Evolutionary conservation across 2,329 filamentous ascomycete species (phyloP).

Genomic region (Teratosphaeria epicoccoides): DNA sequence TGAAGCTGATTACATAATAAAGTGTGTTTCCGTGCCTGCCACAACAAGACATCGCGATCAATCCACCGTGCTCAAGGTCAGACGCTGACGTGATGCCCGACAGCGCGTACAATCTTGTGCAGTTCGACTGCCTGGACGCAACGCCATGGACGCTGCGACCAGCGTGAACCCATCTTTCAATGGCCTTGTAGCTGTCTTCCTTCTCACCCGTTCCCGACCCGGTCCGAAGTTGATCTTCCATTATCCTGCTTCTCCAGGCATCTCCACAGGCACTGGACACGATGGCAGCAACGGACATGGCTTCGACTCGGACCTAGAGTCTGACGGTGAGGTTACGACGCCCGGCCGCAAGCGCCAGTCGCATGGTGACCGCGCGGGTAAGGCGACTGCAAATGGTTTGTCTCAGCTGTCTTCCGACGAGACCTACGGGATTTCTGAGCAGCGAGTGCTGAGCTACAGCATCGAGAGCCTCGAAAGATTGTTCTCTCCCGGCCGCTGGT

Average conservation of each 20-base stretch:
- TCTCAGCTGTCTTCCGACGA: background rate
- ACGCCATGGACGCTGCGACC: background rate
- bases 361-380: background rate
- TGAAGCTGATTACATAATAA: too few relatives aligned
- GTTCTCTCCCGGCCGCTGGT: slow-evolving; percentile 53
- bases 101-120: background rate
- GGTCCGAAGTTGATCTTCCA: slow-evolving; percentile 79
- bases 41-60: too few relatives aligned
- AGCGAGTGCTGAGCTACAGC: slow-evolving; percentile 16
- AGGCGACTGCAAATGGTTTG: background rate
- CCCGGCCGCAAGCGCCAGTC: background rate
- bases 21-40: too few relatives aligned
- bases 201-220: slow-evolving; percentile 65
- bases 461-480: slow-evolving; percentile 67
- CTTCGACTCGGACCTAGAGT: slow-evolving; percentile 3
- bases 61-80: too few relatives aligned
- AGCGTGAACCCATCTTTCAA: background rate
- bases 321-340: slow-evolving; percentile 12
- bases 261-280: slow-evolving; percentile 9
- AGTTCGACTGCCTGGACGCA: background rate
- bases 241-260: slow-evolving; percentile 53
- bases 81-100: too few relatives aligned
- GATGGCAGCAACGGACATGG: background rate
- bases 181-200: slow-evolving; percentile 54
- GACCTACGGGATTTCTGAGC: background rate